Base-by-base conservation (phyloP, 352 stramenopile genomes). In the Globisporangium canariense region DNA sequence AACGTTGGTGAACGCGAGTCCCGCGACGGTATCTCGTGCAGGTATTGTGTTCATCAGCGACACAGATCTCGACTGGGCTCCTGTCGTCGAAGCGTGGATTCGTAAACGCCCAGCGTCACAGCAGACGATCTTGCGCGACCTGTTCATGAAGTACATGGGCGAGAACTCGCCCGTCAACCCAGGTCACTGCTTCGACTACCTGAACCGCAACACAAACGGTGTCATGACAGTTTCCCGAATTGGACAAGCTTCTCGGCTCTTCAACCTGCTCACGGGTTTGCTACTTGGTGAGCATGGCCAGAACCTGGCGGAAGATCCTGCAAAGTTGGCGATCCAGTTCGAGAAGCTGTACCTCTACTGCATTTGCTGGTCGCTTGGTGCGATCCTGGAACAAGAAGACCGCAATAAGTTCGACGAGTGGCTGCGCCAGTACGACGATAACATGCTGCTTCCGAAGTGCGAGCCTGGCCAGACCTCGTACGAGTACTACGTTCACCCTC, bases 21-120 rank as follows among this genome's bases (percentile, higher is more conserved):
- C 97, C 3, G 96, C 97, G 6, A 99, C 97, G 2, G 96, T 99
- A 13, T 98, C 91, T 25, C 93, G 97, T 41, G 95, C 94, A 32
- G 96, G 97, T 60, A 99, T 99, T 55, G 98, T 99, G 46, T 99
- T 98, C 74, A 98, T 99, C 43, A 98, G 95, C 63, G 97, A 99
- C 43, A 99, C 94, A 0, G 95, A 99, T 71, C 79, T 99, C 20
- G 97, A 99, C 57, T 99, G 96, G 96, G 89, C 88, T 5, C 97
- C 97, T 22, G 93, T 99, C 6, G 90, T 98, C 16, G 90, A 98
- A 68, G 93, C 94, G 3, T 99, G 97, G 97, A 90, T 99, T 50
- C 89, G 86, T 6, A 98, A 97, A 69, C 89, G 93, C 34, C 86
- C 94, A 0, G 66, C 72, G 16, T 78, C 76, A 7, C 87, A 98